These are phyloP conservation scores for Cokeromyces recurvatus DNA, from an alignment of 371 early-diverging fungal species.

Conservation along the genomic window DNA sequence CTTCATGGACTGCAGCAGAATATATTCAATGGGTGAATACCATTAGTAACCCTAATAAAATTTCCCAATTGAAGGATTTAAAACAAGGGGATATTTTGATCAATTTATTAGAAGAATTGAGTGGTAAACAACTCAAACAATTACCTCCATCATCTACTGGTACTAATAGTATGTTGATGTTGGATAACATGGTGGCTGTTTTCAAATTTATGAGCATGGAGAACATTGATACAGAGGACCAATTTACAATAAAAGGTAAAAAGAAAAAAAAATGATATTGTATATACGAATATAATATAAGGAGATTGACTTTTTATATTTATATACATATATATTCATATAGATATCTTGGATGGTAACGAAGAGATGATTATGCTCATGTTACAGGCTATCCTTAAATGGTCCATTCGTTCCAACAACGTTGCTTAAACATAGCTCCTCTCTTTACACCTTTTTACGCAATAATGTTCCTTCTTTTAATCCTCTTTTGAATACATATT, in stretches of 20 bases:
- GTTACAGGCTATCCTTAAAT: conserved; percentile 37
- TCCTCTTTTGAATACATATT: no score
- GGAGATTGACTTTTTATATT: neutral
- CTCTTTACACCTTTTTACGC: no score
- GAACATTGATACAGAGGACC: conserved; percentile 45
- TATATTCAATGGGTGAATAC: conserved; percentile 59
- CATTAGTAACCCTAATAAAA: conserved; percentile 30
- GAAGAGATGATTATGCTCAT: conserved; percentile 53
- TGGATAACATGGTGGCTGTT: conserved; percentile 51
- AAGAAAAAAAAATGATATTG: neutral
- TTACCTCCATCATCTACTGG: conserved; percentile 21
- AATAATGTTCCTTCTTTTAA: no score
- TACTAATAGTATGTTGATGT: conserved; percentile 34
- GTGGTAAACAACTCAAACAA: conserved; percentile 43
- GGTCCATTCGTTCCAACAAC: no score
- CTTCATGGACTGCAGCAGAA: conserved; percentile 35
- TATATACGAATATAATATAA: neutral
- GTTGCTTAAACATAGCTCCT: no score
- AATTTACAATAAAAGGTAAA: conserved; percentile 48
- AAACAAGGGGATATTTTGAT: conserved; percentile 51
- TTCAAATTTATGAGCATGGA: conserved; percentile 59
- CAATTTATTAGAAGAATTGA: conserved; percentile 45
- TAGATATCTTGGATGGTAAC: conserved; percentile 54
- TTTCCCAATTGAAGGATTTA: conserved; percentile 45
- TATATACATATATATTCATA: neutral